Evolutionary conservation across 352 stramenopile genomes (phyloP), one percentile per base, ranked within the genome.

Genomic region (Pythium folliculosum): DNA sequence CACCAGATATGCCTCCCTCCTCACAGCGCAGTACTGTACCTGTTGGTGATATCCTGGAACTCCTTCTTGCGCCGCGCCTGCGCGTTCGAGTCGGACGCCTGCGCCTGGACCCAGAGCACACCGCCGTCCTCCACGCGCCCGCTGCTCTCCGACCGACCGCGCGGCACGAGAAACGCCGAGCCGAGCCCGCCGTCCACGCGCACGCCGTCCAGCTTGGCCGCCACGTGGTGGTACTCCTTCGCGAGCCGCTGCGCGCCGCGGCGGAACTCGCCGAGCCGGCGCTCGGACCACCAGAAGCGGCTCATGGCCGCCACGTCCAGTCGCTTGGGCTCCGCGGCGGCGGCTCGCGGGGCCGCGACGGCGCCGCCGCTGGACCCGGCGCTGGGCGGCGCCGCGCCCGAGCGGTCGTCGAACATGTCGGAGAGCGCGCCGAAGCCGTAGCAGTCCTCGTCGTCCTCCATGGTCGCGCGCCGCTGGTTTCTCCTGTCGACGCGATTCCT

Each of bases 361-460:
- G 22, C 22, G 53, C 14, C 54, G 47, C 21, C 55, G 47, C 40
- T 54, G 44, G 57, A 62, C 17, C 44, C 19, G 23, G 13, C 16
- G 65, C 21, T 22, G 37, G 44, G 22, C 44, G 16, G 30, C 7
- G 19, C 30, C 22, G 58, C 32, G 25, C 30, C 32, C 14, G 57
- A 12, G 43, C 32, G 40, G 37, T 48, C 40, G 43, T 81, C 75
- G 64, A 91, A 88, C 68, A 91, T 73, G 10, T 88, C 80, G 25
- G 79, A 77, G 71, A 81, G 84, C 52, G 82, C 86, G 43, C 80
- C 77, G 61, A 90, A 91, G 83, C 81, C 83, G 70, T 88, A 89
- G 63, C 73, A 80, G 35, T 88, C 80, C 45, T 88, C 79, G 27
- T 90, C 80, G 19, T 89, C 75, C 77, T 88, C 75, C 75, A 82